Evolutionary conservation across 768 basidiomycete genomes (phyloP).

Genomic region (Saitozyma podzolica): DNA sequence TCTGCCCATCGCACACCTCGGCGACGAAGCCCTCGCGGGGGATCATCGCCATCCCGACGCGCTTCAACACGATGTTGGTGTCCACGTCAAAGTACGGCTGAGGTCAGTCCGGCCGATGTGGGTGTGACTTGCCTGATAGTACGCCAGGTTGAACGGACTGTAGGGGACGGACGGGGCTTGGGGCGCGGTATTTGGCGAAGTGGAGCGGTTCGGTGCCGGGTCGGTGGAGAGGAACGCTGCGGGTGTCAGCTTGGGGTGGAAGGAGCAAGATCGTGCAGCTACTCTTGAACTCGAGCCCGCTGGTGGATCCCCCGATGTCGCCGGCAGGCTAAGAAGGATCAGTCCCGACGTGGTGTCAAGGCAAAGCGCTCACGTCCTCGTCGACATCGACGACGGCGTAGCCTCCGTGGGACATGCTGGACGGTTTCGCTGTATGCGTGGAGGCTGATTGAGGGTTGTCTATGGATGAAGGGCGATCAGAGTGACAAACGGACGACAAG

Average conservation of each 20-base stretch:
- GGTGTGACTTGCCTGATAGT: slow-evolving; percentile 40
- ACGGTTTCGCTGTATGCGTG: neutral
- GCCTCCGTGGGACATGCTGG: slow-evolving; percentile 34
- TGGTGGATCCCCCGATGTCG: slow-evolving; percentile 17
- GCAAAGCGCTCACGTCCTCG: slow-evolving; percentile 37
- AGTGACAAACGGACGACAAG: neutral
- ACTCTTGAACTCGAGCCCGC: slow-evolving; percentile 50
- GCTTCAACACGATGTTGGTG: slow-evolving; percentile 41
- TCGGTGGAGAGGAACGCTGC: slow-evolving; percentile 30
- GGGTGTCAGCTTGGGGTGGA: too few species aligned
- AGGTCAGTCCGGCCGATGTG: neutral
- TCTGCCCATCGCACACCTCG: slow-evolving; percentile 49
- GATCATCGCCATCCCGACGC: slow-evolving; percentile 41
- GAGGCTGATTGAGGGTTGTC: neutral
- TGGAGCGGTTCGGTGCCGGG: slow-evolving; percentile 14
- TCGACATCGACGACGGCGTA: slow-evolving; percentile 51
- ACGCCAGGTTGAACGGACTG: slow-evolving; percentile 48
- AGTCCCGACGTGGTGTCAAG: neutral
- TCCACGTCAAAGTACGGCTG: slow-evolving; percentile 50
- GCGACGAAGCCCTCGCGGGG: slow-evolving; percentile 45
- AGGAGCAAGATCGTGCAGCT: slow-evolving; percentile 6
- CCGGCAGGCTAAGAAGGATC: slow-evolving; percentile 15
- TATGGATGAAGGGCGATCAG: neutral
- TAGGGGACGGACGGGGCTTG: slow-evolving; percentile 35
- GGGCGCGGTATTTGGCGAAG: slow-evolving; percentile 7